Percentiles rank a stretch among this genome's conserved stretches.
phyloP scores from a whole-genome alignment of 305 asterid species.

The Fraxinus platypoda region DNA sequence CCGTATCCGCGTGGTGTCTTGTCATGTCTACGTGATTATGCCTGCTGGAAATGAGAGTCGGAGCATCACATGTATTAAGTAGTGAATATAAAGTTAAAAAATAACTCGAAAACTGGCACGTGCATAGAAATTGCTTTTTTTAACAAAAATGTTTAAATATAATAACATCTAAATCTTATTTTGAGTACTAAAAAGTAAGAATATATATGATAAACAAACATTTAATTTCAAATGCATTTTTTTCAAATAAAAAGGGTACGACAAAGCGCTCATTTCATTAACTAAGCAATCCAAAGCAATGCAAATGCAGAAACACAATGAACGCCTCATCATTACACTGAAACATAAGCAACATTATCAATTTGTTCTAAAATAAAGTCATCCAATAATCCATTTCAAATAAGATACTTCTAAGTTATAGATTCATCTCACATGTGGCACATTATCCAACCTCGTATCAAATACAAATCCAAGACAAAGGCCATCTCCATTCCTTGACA shows the following conservation, averaged over 20 bases:
- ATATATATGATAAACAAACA: no score
- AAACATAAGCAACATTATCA: slow-evolving; percentile 17
- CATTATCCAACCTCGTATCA: slow-evolving; percentile 64
- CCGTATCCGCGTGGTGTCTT: no score
- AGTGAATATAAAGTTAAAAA: no score
- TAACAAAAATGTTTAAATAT: no score
- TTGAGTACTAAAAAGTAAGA: no score
- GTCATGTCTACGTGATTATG: no score
- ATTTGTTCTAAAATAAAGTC: background rate
- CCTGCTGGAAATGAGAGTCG: no score
- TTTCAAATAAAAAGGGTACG: background rate
- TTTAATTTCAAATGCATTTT: no score
- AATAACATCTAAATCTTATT: no score
- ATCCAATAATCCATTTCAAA: slow-evolving; percentile 12
- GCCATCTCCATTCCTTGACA: slow-evolving; percentile 83
- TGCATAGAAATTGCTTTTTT: no score
- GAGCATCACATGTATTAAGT: no score
- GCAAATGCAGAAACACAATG: background rate
- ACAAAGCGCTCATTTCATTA: background rate
- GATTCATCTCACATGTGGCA: slow-evolving; percentile 33
- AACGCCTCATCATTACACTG: background rate
- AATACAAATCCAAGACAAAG: slow-evolving; percentile 75
- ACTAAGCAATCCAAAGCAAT: slow-evolving; percentile 4
- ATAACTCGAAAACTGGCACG: no score
- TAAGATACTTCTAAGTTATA: background rate